A percentile compares a stretch with the other conserved stretches of the same genome.
These are phyloP conservation scores for Lecanosticta acicola DNA, from an alignment of 2,329 filamentous ascomycete species.

Conservation along the genomic window DNA sequence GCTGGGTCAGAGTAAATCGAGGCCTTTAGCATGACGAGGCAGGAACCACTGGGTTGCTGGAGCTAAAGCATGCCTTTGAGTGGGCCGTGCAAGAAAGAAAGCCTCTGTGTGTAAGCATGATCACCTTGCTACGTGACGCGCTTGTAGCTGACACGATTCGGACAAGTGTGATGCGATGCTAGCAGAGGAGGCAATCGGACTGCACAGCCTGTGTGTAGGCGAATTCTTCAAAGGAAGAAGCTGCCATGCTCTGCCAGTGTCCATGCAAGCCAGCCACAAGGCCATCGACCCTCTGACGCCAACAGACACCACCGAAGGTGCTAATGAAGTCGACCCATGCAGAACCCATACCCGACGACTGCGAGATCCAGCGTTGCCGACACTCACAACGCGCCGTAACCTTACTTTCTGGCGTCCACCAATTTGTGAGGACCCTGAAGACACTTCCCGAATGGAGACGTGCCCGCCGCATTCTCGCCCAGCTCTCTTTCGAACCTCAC, in stretches of 20 bases:
- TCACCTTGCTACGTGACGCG: constrained; percentile 51
- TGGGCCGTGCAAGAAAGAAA: constrained; percentile 30
- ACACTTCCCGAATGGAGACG: constrained; percentile 41
- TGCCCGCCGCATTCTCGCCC: constrained; percentile 47
- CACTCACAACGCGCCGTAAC: constrained; percentile 12
- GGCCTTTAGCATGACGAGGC: constrained; percentile 12
- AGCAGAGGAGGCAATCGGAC: constrained; percentile 32
- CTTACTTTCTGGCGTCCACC: constrained; percentile 9
- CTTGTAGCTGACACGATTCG: constrained; percentile 43
- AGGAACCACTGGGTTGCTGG: constrained; percentile 24
- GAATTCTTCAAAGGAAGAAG: constrained; percentile 23
- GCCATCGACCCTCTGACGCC: constrained; percentile 2
- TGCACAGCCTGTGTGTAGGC: constrained; percentile 44
- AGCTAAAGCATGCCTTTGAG: constrained; percentile 26
- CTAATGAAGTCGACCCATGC: constrained; percentile 24
- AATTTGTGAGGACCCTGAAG: constrained; percentile 45
- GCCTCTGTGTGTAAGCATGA: constrained; percentile 40
- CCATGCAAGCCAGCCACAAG: constrained; percentile 8
- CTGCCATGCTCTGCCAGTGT: constrained; percentile 20
- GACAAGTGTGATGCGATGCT: constrained; percentile 47
- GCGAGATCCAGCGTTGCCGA: constrained; percentile 36
- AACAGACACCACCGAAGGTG: constrained; percentile 31
- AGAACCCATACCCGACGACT: constrained; percentile 21
- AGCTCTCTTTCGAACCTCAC: constrained; percentile 41
- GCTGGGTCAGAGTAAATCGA: constrained; percentile 14